Conservation (phyloP, 495 filamentous ascomycete genomes). For the Aspergillus homomorphus region DNA sequence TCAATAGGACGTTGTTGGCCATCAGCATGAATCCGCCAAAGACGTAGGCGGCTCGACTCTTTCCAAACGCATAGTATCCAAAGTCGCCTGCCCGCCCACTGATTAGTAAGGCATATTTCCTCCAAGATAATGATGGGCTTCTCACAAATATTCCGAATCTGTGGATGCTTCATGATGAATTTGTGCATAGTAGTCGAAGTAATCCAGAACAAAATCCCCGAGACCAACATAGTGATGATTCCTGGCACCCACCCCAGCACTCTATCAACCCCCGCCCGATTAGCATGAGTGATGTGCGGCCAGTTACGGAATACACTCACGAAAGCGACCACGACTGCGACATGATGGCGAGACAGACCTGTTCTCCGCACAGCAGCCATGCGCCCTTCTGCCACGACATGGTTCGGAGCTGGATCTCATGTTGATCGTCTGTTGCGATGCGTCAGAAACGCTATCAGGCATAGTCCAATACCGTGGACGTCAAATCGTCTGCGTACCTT, state of each 20-base stretch:
- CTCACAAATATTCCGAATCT: slow-evolving; percentile 47
- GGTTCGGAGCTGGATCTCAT: slow-evolving; percentile 47
- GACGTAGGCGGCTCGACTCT: slow-evolving; percentile 32
- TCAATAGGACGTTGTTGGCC: slow-evolving; percentile 39
- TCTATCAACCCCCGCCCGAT: slow-evolving; percentile 12
- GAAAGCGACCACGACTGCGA: slow-evolving; percentile 48
- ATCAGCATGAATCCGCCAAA: slow-evolving; percentile 40
- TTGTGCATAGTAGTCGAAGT: slow-evolving; percentile 48
- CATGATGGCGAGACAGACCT: slow-evolving; percentile 51
- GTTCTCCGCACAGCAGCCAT: slow-evolving; percentile 42
- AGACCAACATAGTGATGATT: slow-evolving; percentile 39
- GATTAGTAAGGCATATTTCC: not conserved
- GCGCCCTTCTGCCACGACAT: slow-evolving; percentile 50
- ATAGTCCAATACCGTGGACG: not conserved
- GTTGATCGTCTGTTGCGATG: slow-evolving; percentile 33
- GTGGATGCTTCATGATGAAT: slow-evolving; percentile 47
- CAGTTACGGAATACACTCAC: slow-evolving; percentile 18
- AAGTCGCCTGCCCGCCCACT: slow-evolving; percentile 16
- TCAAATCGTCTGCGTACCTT: slow-evolving; percentile 13
- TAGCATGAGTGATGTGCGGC: not conserved
- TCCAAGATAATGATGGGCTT: not conserved
- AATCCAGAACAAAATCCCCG: slow-evolving; percentile 38
- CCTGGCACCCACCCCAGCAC: slow-evolving; percentile 48
- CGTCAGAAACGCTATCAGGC: not conserved
- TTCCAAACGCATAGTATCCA: slow-evolving; percentile 43